Percentiles rank a stretch among this genome's conserved stretches.
Evolutionary conservation across 208 protist genomes (phyloP).

Genomic region (Trypanosoma lewisi): DNA sequence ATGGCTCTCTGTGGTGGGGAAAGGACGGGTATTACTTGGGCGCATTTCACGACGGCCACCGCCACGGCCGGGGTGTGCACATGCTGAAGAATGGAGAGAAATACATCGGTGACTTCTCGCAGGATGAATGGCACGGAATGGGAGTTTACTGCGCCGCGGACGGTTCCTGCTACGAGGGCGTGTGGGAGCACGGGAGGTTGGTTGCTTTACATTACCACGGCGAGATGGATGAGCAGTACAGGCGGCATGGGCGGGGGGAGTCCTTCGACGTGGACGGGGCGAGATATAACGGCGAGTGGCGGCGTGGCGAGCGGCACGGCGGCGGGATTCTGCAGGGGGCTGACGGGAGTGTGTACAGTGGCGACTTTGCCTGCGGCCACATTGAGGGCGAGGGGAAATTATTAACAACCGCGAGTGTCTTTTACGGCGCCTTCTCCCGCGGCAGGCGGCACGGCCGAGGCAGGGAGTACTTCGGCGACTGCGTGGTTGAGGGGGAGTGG

Average conservation of each 20-base stretch:
- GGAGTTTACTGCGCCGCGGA: slow-evolving; percentile 65
- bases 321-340: slow-evolving; percentile 58
- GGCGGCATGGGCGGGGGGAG: slow-evolving; percentile 57
- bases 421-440: slow-evolving; percentile 63
- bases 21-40: slow-evolving; percentile 58
- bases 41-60: slow-evolving; percentile 53
- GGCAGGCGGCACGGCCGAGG: slow-evolving; percentile 70
- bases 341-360: slow-evolving; percentile 64
- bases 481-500: slow-evolving; percentile 58
- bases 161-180: slow-evolving; percentile 64
- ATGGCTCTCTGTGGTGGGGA: slow-evolving; percentile 80
- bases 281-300: slow-evolving; percentile 88
- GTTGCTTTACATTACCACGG: slow-evolving; percentile 58
- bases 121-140: slow-evolving; percentile 58
- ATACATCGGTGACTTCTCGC: slow-evolving; percentile 62
- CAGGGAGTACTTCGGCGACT: slow-evolving; percentile 48
- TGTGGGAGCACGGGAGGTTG: slow-evolving; percentile 49
- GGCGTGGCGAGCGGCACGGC: slow-evolving; percentile 63
- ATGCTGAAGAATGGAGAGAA: slow-evolving; percentile 61
- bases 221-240: slow-evolving; percentile 53
- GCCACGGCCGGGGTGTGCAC: slow-evolving; percentile 62
- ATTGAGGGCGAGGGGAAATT: slow-evolving; percentile 73
- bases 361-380: slow-evolving; percentile 51
- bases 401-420: slow-evolving; percentile 46
- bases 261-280: slow-evolving; percentile 20